A percentile compares a stretch with the other conserved stretches of the same genome.
Conservation (phyloP, 2,329 filamentous ascomycete species). For the Colletotrichum costaricense region DNA sequence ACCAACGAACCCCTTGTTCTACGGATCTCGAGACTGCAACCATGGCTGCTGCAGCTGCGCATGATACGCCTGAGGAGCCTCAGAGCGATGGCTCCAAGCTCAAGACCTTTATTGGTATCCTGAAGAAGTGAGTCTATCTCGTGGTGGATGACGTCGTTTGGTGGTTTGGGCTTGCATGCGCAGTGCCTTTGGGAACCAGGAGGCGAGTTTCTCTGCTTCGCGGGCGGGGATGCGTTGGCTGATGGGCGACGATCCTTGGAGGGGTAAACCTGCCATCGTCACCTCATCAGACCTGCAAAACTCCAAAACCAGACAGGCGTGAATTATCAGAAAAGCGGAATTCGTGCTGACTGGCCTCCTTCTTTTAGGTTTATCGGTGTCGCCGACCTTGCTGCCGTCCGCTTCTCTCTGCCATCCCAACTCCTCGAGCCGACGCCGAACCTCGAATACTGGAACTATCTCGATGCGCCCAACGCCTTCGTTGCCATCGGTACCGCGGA, state of each 20-base stretch:
- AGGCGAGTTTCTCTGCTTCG: neutral
- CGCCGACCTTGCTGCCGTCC: slow-evolving; percentile 91
- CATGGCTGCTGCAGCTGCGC: slow-evolving; percentile 53
- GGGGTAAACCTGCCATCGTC: neutral
- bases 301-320: neutral
- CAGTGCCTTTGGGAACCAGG: neutral
- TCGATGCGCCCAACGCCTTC: slow-evolving; percentile 95
- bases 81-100: slow-evolving; percentile 88
- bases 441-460: slow-evolving; percentile 98
- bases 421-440: slow-evolving; percentile 96
- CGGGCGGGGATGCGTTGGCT: slow-evolving; percentile 3
- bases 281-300: neutral
- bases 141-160: slow-evolving; percentile 1
- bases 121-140: slow-evolving; percentile 78
- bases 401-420: slow-evolving; percentile 95
- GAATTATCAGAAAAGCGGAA: neutral
- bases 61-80: slow-evolving; percentile 53
- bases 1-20: neutral
- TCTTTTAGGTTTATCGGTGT: slow-evolving; percentile 88
- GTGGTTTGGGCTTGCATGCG: slow-evolving; percentile 4
- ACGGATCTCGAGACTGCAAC: neutral
- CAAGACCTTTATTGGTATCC: slow-evolving; percentile 86
- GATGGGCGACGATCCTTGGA: neutral
- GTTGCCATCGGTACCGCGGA: slow-evolving; percentile 86
- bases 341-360: slow-evolving; percentile 24